Base-by-base conservation (phyloP, 139 green algal genomes). In the Edaphochlamys debaryana region DNA sequence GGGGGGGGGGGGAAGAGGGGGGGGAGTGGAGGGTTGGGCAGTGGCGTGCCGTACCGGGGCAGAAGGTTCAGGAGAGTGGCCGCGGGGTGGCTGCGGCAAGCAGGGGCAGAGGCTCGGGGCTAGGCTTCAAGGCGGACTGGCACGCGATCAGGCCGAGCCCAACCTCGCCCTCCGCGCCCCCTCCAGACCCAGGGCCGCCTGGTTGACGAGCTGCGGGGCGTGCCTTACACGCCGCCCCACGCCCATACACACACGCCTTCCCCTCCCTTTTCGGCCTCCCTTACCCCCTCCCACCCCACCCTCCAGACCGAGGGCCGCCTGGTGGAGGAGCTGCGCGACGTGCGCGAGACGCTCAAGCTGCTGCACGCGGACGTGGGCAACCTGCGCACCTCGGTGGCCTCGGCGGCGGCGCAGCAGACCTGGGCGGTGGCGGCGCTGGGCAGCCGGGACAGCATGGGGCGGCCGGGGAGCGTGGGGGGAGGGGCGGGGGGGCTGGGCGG, bases 331-430 rank as follows among this genome's bases (percentile, higher is more conserved):
- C 70, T 79, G 15, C 70, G 29, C 32, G 70, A 79, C 34, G 48
- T 79, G 32, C 70, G 70, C 34, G 70, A 79, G 48, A 79, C 70
- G 2, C 70, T 79, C 9, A 45, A 48, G 32, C 70, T 79, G 48
- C 70, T 79, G 70, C 70, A 79, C 70, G 70, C 70, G 11, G 70
- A 79, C 48, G 70, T 79, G 48, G 70, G 70, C 45, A 79, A 66
- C n/a, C 29, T 79, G 70, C 48, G 70, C 15, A 67, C 45, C 6
- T 30, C 45, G 4, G 11, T 79, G 70, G 70, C 69, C 45, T 42
- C 69, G 5, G n/a, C 45, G 11, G 45, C 45, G 11, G 45, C 45
- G 45, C 11, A 9, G 45, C 45, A 54, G 45, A 54, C 9, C 45
- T 54, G 45, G 45, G 45, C 45, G 45, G 11, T 54, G 45, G 45